Evolutionary conservation across 176 grass and related monocot genomes (phyloP).

Genomic region (Oryza meridionalis): DNA sequence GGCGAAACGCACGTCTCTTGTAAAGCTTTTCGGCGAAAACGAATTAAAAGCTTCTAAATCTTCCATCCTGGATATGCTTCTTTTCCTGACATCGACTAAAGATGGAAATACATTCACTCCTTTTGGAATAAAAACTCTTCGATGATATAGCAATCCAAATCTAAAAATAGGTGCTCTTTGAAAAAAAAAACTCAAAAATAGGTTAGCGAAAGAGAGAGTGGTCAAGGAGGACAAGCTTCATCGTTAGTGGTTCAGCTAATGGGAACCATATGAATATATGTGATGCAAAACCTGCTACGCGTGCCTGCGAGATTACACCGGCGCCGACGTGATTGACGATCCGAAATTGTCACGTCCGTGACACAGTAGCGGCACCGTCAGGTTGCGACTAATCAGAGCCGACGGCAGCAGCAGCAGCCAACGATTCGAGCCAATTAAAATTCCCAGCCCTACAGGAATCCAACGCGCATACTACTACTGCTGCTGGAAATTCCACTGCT

Average conservation of each 20-base stretch:
- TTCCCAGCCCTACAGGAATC: background rate
- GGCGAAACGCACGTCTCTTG: constrained; percentile 7
- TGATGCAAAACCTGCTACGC: background rate
- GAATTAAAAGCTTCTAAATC: background rate
- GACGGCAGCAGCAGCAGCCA: background rate
- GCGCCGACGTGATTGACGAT: background rate
- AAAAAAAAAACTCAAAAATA: no score
- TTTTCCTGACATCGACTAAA: constrained; percentile 26
- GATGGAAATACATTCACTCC: background rate
- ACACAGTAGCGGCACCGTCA: background rate
- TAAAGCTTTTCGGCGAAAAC: constrained; percentile 18
- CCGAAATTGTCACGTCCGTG: background rate
- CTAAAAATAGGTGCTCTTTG: background rate
- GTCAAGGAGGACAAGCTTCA: background rate
- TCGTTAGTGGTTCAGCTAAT: background rate
- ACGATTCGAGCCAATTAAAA: background rate
- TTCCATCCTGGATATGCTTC: constrained; percentile 2
- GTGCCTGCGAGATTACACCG: background rate
- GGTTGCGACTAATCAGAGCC: background rate
- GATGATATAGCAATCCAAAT: background rate
- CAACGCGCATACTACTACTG: background rate
- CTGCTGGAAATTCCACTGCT: no score
- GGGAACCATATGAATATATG: background rate
- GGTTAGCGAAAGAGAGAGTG: no score
- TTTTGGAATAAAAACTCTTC: background rate